These are phyloP conservation scores for Nadsonia fulvescens DNA, from an alignment of 805 yeast species.

Conservation along the genomic window DNA sequence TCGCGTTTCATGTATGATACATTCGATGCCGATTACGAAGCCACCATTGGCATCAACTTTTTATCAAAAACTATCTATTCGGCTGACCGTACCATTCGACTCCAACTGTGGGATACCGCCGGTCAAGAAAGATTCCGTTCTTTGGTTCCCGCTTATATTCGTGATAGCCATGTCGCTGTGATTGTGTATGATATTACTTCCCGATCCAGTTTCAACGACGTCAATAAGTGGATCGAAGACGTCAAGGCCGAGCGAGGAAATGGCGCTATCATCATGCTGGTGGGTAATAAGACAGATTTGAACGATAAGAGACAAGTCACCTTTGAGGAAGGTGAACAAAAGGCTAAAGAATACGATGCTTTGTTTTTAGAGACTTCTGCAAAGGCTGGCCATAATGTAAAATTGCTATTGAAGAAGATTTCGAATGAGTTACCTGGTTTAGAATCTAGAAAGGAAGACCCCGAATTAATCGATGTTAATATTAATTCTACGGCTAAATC, in stretches of 20 bases:
- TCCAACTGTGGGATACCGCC: conserved; percentile 96
- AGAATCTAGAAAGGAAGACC: conserved; percentile 20
- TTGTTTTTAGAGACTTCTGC: conserved; percentile 86
- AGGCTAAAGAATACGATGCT: conserved; percentile 57
- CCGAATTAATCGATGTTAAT: conserved; percentile 9
- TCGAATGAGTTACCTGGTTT: conserved; percentile 86
- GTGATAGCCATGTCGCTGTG: conserved; percentile 95
- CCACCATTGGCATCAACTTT: conserved; percentile 94
- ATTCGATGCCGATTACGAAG: conserved; percentile 84
- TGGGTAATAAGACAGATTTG: conserved; percentile 85
- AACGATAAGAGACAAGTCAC: conserved; percentile 71
- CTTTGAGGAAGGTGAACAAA: conserved; percentile 73
- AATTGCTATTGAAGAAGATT: conserved; percentile 70
- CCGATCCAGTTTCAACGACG: conserved; percentile 59
- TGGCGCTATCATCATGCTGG: conserved; percentile 75
- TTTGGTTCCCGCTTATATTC: conserved; percentile 82
- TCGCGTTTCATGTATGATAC: conserved; percentile 98
- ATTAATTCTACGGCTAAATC: too few species aligned
- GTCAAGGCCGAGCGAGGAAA: conserved; percentile 83
- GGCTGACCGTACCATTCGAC: conserved; percentile 85
- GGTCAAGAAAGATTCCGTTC: conserved; percentile 94
- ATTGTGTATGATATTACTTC: conserved; percentile 82
- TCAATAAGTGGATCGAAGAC: conserved; percentile 86
- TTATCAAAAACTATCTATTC: conserved; percentile 65
- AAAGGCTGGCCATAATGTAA: conserved; percentile 87